Base-by-base conservation (phyloP, 495 filamentous ascomycete species). In the Pseudevernia furfuracea region DNA sequence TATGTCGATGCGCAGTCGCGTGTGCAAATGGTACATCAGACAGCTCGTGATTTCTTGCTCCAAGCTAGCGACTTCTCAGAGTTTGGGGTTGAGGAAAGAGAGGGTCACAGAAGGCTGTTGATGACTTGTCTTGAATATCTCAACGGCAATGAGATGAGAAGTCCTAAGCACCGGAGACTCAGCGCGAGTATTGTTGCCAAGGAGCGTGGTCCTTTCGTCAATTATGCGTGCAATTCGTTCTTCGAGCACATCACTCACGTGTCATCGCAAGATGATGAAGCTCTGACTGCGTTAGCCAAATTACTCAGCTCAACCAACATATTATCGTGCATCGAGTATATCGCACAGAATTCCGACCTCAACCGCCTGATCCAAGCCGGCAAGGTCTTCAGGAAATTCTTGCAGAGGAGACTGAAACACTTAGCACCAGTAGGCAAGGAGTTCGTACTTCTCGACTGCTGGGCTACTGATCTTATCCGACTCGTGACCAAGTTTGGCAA, bases 311-410 rank as follows among this genome's bases (percentile, higher is more conserved):
- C 67, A 28, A 43, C 21, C 3, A 76, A 75, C 61, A 66, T 74
- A 3, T 64, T 77, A 0, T 67, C 71, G 1, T 79, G 75, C 73
- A 74, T 79, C 11, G 76, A 79, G 65, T 43, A 64, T 53, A 57
- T 76, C 53, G 74, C 73, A 9, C 43, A 62, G 25, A 63, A 37
- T 4, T 19, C 63, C 55, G 64, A 75, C 37, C 66, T 78, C 36
- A 62, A 43, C 32, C 55, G 41, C 12, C 49, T 79, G 7, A 71
- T 71, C 56, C 70, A 60, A 14, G 67, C 73, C 21, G 71, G 71
- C 12, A 73, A 70, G 52, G 57, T 70, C 52, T 58, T 79, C 1
- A 67, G 65, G 61, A 60, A 58, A 1, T 78, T 73, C 60, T 38
- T 72, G 15, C 60, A 53, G 21, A 43, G 67, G 12, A 58, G 65